Evolutionary conservation across 2,329 filamentous ascomycete genomes (phyloP).

Genomic region (Aspergillus fijiensis): DNA sequence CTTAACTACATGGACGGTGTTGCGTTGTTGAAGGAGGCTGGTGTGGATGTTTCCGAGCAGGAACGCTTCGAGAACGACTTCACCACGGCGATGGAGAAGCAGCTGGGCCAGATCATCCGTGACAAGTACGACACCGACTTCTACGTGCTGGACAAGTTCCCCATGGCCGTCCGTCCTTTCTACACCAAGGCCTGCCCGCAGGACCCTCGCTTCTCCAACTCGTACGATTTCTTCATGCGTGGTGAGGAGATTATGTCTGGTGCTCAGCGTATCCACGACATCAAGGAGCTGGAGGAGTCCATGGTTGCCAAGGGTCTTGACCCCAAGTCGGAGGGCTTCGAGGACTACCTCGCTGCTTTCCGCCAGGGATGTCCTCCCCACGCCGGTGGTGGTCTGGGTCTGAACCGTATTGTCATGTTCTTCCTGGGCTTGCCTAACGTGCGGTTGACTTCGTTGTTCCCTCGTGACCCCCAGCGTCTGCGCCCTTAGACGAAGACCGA

Average conservation of each 20-base stretch:
- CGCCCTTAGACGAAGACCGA: conserved; percentile 32
- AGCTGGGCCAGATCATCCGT: conserved; percentile 81
- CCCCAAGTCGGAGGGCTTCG: conserved; percentile 58
- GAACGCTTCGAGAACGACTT: conserved; percentile 50
- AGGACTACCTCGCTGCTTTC: conserved; percentile 65
- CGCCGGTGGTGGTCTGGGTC: conserved; percentile 63
- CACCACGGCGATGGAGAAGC: conserved; percentile 54
- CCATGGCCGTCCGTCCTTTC: conserved; percentile 81
- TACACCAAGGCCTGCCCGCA: conserved; percentile 80
- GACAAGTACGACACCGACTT: conserved; percentile 93
- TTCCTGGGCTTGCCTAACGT: conserved; percentile 66
- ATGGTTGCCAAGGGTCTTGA: conserved; percentile 62
- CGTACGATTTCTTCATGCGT: conserved; percentile 70
- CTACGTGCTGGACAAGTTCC: conserved; percentile 96
- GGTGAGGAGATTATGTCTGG: conserved; percentile 68
- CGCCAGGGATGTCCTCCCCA: conserved; percentile 64
- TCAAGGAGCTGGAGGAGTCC: conserved; percentile 56
- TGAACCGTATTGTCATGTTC: conserved; percentile 67
- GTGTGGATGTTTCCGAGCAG: conserved; percentile 51
- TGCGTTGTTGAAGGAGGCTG: conserved; percentile 49
- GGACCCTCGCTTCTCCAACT: conserved; percentile 65
- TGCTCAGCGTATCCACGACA: conserved; percentile 65
- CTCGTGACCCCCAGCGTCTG: conserved; percentile 60
- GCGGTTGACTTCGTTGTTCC: conserved; percentile 61
- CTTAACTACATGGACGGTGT: conserved; percentile 53